phyloP scores from a whole-genome alignment of 352 stramenopile genomes.

The Phytophthora pinifolia region DNA sequence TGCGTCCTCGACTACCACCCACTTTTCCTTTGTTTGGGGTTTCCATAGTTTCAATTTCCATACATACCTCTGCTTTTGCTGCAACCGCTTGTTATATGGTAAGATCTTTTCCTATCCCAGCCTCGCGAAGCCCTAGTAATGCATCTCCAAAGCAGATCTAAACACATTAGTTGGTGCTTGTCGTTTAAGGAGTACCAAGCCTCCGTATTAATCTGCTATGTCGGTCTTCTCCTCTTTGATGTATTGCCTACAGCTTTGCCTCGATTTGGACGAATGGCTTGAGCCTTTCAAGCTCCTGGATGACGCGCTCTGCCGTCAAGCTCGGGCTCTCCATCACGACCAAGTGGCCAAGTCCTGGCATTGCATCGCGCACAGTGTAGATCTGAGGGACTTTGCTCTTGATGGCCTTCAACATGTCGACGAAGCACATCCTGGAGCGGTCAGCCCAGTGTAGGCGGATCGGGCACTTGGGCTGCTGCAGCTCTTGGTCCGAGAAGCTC shows the following conservation, averaged over 20 bases:
- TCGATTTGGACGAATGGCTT: constrained; percentile 9
- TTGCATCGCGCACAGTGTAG: constrained; percentile 35
- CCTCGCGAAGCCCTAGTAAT: no score
- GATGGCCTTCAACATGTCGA: constrained; percentile 28
- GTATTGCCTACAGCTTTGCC: constrained; percentile 12
- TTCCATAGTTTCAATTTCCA: no score
- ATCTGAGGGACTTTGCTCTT: constrained; percentile 33
- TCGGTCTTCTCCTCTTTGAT: no score
- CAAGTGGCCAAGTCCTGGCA: constrained; percentile 37
- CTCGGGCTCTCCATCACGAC: constrained; percentile 46
- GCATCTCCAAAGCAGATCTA: no score
- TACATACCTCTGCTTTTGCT: no score
- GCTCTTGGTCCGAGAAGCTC: constrained; percentile 27
- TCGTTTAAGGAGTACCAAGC: no score
- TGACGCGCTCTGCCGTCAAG: constrained; percentile 34
- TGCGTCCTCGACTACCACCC: no score
- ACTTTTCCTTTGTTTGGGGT: no score
- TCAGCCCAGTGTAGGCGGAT: constrained; percentile 40
- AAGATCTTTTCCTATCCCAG: no score
- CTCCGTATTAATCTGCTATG: no score
- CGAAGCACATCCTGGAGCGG: constrained; percentile 38
- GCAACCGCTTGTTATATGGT: no score
- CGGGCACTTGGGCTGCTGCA: constrained; percentile 31
- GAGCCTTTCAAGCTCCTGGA: constrained; percentile 26
- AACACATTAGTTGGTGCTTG: no score